Evolutionary conservation across 495 filamentous ascomycete genomes (phyloP).

Genomic region (Parmelia sp.): DNA sequence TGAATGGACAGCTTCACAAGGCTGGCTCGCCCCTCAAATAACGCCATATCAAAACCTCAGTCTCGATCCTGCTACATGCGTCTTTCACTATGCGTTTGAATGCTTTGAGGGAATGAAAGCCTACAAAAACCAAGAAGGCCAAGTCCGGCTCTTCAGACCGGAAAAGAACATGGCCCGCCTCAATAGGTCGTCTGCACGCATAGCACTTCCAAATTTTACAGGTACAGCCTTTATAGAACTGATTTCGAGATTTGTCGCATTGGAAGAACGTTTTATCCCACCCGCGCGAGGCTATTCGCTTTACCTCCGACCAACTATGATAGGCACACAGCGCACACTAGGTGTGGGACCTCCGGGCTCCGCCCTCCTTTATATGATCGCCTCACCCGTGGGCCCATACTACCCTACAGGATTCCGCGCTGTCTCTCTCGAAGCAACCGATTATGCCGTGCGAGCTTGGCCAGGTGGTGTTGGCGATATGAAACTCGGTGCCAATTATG

Average conservation of each 20-base stretch:
- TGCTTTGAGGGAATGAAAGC: constrained; percentile 99
- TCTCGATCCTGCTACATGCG: constrained; percentile 91
- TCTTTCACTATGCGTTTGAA: constrained; percentile 97
- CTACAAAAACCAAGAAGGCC: constrained; percentile 70
- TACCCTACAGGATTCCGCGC: constrained; percentile 98
- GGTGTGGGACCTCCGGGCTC: constrained; percentile 87
- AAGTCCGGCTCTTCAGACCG: constrained; percentile 84
- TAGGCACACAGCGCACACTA: constrained; percentile 89
- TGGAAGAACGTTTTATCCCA: constrained; percentile 87
- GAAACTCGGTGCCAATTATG: constrained; percentile 98
- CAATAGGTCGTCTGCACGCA: constrained; percentile 81
- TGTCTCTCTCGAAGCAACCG: constrained; percentile 83
- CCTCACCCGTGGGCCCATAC: constrained; percentile 94
- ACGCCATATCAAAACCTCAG: constrained; percentile 93
- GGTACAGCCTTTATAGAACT: constrained; percentile 65
- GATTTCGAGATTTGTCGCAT: constrained; percentile 67
- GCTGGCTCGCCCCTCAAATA: constrained; percentile 78
- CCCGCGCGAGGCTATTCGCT: constrained; percentile 74
- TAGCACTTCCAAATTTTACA: constrained; percentile 82
- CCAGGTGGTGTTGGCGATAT: constrained; percentile 94
- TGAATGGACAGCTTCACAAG: constrained; percentile 79
- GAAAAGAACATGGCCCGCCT: constrained; percentile 92
- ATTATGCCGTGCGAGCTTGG: constrained; percentile 95
- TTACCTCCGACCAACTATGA: constrained; percentile 93
- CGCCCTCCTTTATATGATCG: constrained; percentile 88